Conservation (phyloP, 805 yeast genomes). For the Ogataea paradorogensis region DNA sequence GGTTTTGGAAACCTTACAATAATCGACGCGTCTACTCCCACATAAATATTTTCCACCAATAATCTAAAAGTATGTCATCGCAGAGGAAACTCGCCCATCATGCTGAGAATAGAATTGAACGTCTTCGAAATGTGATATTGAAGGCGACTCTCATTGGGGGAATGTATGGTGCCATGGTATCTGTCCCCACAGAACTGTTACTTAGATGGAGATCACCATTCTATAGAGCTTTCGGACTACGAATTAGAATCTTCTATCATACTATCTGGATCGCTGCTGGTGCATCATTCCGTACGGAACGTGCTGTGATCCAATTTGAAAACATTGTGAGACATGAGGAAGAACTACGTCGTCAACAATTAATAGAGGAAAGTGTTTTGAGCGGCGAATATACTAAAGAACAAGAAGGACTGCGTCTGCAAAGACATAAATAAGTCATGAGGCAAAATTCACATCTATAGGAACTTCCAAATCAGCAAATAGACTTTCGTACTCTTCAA, state of each 20-base stretch:
- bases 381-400: slow-evolving; percentile 33
- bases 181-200: slow-evolving; percentile 36
- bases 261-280: slow-evolving; percentile 37
- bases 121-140: slow-evolving; percentile 29
- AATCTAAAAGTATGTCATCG: slow-evolving; percentile 2
- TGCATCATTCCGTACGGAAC: slow-evolving; percentile 36
- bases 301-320: slow-evolving; percentile 35
- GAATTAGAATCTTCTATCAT: slow-evolving; percentile 37
- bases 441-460: slow-evolving; percentile 4
- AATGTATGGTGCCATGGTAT: slow-evolving; percentile 36
- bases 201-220: slow-evolving; percentile 37
- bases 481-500: slow-evolving; percentile 13
- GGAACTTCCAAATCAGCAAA: slow-evolving; percentile 5
- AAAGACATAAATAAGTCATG: background rate
- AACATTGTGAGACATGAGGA: slow-evolving; percentile 31
- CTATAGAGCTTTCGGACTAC: slow-evolving; percentile 35
- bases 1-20: slow-evolving; percentile 69
- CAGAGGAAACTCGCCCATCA: slow-evolving; percentile 22
- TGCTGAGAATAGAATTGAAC: slow-evolving; percentile 24
- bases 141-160: slow-evolving; percentile 35
- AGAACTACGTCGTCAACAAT: slow-evolving; percentile 29
- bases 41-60: slow-evolving; percentile 1
- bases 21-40: slow-evolving; percentile 34
- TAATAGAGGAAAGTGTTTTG: slow-evolving; percentile 33
- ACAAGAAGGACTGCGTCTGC: slow-evolving; percentile 18